phyloP scores from a whole-genome alignment of 2,329 filamentous ascomycete species.

The Claviceps sp. region DNA sequence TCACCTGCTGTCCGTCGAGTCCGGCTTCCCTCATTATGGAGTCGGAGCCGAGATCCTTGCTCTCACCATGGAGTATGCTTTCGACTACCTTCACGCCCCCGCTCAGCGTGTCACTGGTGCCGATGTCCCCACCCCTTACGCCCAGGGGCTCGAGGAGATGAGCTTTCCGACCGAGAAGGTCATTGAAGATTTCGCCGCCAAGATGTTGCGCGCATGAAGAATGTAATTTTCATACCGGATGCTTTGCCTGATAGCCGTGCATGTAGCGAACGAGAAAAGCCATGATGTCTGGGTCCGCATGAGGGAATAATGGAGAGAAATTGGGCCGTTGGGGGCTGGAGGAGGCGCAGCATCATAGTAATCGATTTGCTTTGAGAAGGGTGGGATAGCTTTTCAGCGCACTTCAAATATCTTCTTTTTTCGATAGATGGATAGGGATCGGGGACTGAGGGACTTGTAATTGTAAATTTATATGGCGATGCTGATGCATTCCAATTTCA shows the following conservation, averaged over 20 bases:
- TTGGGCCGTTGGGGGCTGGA: constrained; percentile 3
- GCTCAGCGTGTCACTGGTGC: constrained; percentile 91
- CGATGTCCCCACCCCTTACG: constrained; percentile 94
- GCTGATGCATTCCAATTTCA: constrained; percentile 21
- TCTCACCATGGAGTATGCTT: constrained; percentile 91
- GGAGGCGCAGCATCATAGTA: constrained; percentile 6
- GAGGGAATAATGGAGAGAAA: background rate
- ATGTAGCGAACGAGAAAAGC: background rate
- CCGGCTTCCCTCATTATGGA: constrained; percentile 90
- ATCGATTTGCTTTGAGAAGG: constrained; percentile 2
- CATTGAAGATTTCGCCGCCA: constrained; percentile 78
- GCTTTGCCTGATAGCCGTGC: background rate
- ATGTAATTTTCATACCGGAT: background rate
- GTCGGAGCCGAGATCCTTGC: constrained; percentile 88
- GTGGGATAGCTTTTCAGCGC: constrained; percentile 9
- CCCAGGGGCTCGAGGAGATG: constrained; percentile 86
- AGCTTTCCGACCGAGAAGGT: constrained; percentile 81
- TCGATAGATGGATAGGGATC: constrained; percentile 23
- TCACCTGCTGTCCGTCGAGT: constrained; percentile 82
- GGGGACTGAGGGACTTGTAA: constrained; percentile 24
- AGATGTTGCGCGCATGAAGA: constrained; percentile 67
- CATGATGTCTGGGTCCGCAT: background rate
- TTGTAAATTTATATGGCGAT: constrained; percentile 28
- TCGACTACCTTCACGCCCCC: constrained; percentile 92
- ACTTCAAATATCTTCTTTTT: constrained; percentile 12